phyloP scores from a whole-genome alignment of 345 rosid genomes.

The Eucalyptus rudis region DNA sequence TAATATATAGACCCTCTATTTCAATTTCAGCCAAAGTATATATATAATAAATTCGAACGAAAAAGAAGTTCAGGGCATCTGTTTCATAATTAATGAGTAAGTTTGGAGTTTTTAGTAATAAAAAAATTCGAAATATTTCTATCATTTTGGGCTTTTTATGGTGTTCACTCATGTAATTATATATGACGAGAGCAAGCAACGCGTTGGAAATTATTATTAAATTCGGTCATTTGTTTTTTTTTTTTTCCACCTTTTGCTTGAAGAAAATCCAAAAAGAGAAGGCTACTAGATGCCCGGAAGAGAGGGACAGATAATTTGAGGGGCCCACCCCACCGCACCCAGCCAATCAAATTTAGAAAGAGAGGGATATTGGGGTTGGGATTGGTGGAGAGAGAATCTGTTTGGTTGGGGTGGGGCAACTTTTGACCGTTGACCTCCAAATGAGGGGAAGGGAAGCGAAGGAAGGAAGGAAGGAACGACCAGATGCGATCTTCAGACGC shows the following conservation, averaged over 20 bases:
- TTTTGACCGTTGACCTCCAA: neutral
- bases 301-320: neutral
- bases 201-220: neutral
- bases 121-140: no score
- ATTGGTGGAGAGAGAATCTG: neutral
- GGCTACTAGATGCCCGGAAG: neutral
- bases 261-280: neutral
- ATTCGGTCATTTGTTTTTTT: neutral
- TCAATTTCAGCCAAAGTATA: no score
- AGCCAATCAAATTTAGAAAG: neutral
- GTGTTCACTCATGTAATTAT: neutral
- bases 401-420: no score
- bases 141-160: neutral
- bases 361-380: neutral
- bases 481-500: neutral
- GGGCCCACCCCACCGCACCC: neutral
- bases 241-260: no score
- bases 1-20: no score
- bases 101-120: no score
- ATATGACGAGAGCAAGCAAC: neutral
- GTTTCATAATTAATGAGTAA: no score
- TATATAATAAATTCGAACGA: no score
- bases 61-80: no score
- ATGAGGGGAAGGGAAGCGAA: no score
- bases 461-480: neutral